Evolutionary conservation across 106 monocot genomes (phyloP).

Genomic region (Dendrobium chrysotoxum): DNA sequence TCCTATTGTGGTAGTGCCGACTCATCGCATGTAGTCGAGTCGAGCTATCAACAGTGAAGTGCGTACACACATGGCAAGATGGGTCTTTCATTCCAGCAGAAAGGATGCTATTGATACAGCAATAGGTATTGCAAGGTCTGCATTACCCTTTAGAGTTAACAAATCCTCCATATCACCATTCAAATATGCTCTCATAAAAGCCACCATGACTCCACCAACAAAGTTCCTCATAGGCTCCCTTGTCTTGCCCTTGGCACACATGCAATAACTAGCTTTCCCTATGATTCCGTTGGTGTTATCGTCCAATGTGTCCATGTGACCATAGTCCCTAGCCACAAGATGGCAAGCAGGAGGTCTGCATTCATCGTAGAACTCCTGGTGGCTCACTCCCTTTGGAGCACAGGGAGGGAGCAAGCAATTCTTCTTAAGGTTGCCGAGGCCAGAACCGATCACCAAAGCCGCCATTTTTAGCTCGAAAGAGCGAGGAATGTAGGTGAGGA

Average conservation of each 20-base stretch:
- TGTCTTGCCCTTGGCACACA: conserved; percentile 45
- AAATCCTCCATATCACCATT: conserved; percentile 29
- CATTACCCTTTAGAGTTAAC: conserved; percentile 23
- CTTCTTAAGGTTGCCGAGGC: conserved; percentile 40
- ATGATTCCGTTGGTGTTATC: conserved; percentile 63
- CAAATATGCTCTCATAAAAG: conserved; percentile 63
- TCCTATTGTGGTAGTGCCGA: no score
- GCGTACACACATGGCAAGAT: no score
- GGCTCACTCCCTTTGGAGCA: conserved; percentile 76
- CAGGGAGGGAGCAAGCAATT: conserved; percentile 61
- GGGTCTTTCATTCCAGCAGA: neutral
- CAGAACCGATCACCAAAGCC: conserved; percentile 61
- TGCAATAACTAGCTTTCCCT: conserved; percentile 50
- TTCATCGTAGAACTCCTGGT: conserved; percentile 64
- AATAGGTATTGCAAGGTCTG: conserved; percentile 25
- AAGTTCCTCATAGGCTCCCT: conserved; percentile 73
- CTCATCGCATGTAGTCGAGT: no score
- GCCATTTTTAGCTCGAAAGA: conserved; percentile 43
- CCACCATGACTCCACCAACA: conserved; percentile 64
- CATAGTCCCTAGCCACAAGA: conserved; percentile 70
- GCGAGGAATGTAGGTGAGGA: conserved; percentile 54
- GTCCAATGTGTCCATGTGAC: conserved; percentile 78
- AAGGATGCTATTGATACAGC: conserved; percentile 21
- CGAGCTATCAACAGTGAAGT: no score
- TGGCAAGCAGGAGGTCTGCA: conserved; percentile 48